Conservation (phyloP, 108 stramenopile genomes). For the Nitzschia sp. region DNA sequence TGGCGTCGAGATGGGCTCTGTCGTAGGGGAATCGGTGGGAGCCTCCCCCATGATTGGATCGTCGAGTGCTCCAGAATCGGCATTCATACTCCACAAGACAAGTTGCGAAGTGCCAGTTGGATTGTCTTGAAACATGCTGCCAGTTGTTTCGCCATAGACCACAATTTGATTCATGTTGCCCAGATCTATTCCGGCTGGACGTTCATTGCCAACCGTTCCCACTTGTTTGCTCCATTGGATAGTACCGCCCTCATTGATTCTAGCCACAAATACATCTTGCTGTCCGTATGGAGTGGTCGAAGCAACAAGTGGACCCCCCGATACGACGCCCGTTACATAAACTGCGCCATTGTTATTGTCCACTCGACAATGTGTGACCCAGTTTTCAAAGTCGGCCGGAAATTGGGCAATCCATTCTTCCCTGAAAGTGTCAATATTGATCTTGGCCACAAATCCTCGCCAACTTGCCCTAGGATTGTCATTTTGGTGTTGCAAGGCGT, state of each 20-base stretch:
- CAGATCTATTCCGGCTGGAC: not conserved
- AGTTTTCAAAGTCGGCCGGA: not conserved
- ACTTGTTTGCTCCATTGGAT: not conserved
- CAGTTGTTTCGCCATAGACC: not conserved
- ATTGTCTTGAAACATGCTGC: not conserved
- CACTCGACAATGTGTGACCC: not conserved
- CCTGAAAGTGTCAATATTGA: not conserved
- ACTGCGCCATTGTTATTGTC: not conserved
- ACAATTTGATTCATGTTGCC: not conserved
- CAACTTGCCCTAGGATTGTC: not conserved
- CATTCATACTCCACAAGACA: not conserved
- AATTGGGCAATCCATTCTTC: not conserved
- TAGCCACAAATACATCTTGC: not conserved
- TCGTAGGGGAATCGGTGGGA: too few species aligned
- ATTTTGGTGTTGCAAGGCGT: not conserved
- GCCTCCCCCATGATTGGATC: too few species aligned
- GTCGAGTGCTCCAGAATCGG: too few species aligned
- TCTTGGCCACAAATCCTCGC: not conserved
- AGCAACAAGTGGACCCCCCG: not conserved
- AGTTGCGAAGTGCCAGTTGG: not conserved
- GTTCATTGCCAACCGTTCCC: not conserved
- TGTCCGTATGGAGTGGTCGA: not conserved
- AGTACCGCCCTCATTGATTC: not conserved
- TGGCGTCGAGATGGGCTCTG: too few species aligned
- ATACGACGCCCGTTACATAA: not conserved